Evolutionary conservation across 2,329 filamentous ascomycete genomes (phyloP).

Genomic region (Ceratocystis smalleyi): DNA sequence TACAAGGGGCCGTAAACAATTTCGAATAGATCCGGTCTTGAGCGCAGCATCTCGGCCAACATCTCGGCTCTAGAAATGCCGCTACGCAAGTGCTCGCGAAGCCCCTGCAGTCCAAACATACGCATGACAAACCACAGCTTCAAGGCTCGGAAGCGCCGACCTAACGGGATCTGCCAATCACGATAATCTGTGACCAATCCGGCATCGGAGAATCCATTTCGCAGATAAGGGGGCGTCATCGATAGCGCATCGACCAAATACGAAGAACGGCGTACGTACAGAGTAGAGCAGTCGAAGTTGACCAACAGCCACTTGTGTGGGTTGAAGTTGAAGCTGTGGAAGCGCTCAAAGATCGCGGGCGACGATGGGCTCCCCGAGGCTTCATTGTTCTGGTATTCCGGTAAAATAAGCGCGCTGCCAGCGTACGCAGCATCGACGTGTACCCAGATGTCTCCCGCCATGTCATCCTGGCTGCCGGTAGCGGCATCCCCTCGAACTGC

Average conservation of each 20-base stretch:
- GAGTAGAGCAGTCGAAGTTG: constrained; percentile 73
- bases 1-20: constrained; percentile 62
- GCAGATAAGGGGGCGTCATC: constrained; percentile 65
- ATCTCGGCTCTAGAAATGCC: constrained; percentile 53
- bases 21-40: constrained; percentile 54
- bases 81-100: constrained; percentile 57
- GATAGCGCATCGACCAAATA: constrained; percentile 68
- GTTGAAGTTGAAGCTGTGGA: constrained; percentile 88
- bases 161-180: constrained; percentile 93
- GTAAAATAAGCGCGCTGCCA: constrained; percentile 65
- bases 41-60: constrained; percentile 47
- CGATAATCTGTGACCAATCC: constrained; percentile 87
- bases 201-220: constrained; percentile 63
- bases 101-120: constrained; percentile 60
- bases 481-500: constrained; percentile 13
- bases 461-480: constrained; percentile 19
- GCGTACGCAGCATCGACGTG: constrained; percentile 92
- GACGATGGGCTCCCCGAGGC: constrained; percentile 29
- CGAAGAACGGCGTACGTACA: constrained; percentile 60
- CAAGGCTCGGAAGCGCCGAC: constrained; percentile 69
- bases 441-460: constrained; percentile 55
- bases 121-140: constrained; percentile 94
- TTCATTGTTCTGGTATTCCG: constrained; percentile 60
- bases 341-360: constrained; percentile 37
- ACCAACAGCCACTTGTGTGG: constrained; percentile 96